phyloP scores from a whole-genome alignment of 2,329 filamentous ascomycete species.

The Phyllosticta capitalensis region DNA sequence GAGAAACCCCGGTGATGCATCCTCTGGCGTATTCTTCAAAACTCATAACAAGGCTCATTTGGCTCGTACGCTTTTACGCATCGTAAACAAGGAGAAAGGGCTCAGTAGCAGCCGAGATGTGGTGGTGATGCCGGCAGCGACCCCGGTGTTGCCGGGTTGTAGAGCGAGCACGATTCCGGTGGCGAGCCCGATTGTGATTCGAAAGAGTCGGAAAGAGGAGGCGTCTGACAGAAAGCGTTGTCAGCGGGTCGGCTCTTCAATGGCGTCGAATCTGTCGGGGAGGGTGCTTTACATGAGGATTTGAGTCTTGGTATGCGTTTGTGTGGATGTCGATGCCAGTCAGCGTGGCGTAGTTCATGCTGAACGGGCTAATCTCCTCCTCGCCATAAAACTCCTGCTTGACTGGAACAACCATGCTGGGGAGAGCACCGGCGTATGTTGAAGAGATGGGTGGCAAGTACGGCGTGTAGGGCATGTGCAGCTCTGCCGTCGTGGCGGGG shows the following conservation, averaged over 20 bases:
- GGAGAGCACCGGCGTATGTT: constrained; percentile 47
- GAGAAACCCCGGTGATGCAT: background rate
- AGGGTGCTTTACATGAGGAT: constrained; percentile 64
- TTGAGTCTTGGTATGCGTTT: constrained; percentile 56
- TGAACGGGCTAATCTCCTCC: constrained; percentile 55
- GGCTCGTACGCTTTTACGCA: constrained; percentile 6
- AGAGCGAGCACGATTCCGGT: constrained; percentile 23
- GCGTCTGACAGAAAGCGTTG: constrained; percentile 46
- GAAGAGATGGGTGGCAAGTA: constrained; percentile 43
- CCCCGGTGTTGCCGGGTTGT: constrained; percentile 55
- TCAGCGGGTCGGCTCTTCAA: constrained; percentile 14
- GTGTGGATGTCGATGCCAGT: constrained; percentile 54
- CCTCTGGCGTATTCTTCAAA: background rate
- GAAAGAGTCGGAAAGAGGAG: constrained; percentile 65
- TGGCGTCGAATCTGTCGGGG: constrained; percentile 18
- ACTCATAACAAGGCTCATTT: constrained; percentile 7
- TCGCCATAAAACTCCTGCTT: constrained; percentile 56
- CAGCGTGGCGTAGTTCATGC: constrained; percentile 59
- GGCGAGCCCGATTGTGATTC: constrained; percentile 46
- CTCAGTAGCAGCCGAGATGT: constrained; percentile 30
- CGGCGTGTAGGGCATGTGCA: constrained; percentile 40
- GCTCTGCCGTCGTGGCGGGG: constrained; percentile 26
- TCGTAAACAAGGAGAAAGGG: background rate
- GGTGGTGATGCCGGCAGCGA: constrained; percentile 67
- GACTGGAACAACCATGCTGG: constrained; percentile 50